These are phyloP conservation scores for Populus simonii DNA, from an alignment of 345 rosid genomes.

Conservation along the genomic window DNA sequence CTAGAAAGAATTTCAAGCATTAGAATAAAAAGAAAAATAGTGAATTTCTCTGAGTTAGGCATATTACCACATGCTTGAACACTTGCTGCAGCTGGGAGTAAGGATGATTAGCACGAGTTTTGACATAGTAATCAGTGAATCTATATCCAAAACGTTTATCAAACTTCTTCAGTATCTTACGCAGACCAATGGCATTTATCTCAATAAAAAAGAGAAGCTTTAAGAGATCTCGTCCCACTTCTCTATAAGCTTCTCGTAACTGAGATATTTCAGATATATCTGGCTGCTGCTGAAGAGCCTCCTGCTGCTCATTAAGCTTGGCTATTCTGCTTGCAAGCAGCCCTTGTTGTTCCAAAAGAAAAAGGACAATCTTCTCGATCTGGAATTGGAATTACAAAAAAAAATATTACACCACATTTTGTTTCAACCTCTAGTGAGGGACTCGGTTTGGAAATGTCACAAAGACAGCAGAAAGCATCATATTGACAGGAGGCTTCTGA, in stretches of 20 bases:
- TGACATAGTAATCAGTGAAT: constrained; percentile 88
- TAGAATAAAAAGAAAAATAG: constrained; percentile 15
- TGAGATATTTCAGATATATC: constrained; percentile 57
- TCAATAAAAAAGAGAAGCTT: constrained; percentile 83
- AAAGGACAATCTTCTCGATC: constrained; percentile 95
- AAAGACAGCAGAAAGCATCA: neutral
- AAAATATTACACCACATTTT: neutral
- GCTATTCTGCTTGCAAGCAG: constrained; percentile 65
- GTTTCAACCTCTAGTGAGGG: neutral
- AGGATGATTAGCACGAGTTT: constrained; percentile 97
- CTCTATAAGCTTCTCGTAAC: constrained; percentile 78
- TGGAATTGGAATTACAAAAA: constrained; percentile 31
- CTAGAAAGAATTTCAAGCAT: constrained; percentile 2
- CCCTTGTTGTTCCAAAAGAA: constrained; percentile 97
- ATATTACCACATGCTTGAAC: constrained; percentile 96
- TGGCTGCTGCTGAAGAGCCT: constrained; percentile 59
- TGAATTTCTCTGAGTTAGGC: constrained; percentile 8
- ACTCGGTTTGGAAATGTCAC: neutral
- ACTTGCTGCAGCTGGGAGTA: constrained; percentile 99
- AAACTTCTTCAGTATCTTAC: constrained; percentile 93
- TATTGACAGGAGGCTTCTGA: neutral
- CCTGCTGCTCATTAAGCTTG: constrained; percentile 61
- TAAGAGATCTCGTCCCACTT: constrained; percentile 68
- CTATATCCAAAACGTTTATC: constrained; percentile 94
- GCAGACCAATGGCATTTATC: constrained; percentile 86